Evolutionary conservation across 108 stramenopile species (phyloP).

Genomic region (Stephanodiscus minutulus): DNA sequence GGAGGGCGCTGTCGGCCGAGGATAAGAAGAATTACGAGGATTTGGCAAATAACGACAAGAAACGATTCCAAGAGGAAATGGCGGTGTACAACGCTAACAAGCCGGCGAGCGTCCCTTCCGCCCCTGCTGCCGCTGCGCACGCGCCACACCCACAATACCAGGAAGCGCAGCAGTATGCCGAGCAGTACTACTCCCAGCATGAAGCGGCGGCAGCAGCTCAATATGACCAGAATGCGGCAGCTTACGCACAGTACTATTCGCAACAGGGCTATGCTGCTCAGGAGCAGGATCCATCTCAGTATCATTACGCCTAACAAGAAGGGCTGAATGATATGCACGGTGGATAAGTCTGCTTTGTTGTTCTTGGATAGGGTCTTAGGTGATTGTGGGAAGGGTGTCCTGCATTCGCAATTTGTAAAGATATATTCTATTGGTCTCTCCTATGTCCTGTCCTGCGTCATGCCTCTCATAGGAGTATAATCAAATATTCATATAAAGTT

Average conservation of each 20-base stretch:
- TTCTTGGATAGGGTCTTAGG: too few relatives aligned
- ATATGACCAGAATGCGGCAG: constrained; percentile 25
- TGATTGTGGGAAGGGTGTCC: too few relatives aligned
- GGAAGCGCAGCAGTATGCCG: constrained; percentile 19
- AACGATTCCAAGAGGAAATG: constrained; percentile 61
- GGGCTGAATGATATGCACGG: too few relatives aligned
- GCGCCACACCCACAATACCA: constrained; percentile 12
- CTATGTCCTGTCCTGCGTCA: too few relatives aligned
- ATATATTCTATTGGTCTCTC: too few relatives aligned
- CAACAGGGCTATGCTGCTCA: constrained; percentile 23
- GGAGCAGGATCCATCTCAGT: neutral
- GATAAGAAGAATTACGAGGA: constrained; percentile 70
- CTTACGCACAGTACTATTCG: constrained; percentile 28
- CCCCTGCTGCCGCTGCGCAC: neutral
- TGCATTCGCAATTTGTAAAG: too few relatives aligned
- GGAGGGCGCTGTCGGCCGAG: constrained; percentile 68
- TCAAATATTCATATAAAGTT: too few relatives aligned
- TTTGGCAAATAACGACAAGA: constrained; percentile 62
- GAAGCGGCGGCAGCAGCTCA: constrained; percentile 6
- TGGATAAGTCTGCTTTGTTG: too few relatives aligned
- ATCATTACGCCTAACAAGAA: constrained; percentile 7
- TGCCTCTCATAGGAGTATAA: neutral
- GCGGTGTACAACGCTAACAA: constrained; percentile 39
- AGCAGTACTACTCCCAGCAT: constrained; percentile 15
- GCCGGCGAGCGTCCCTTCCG: neutral